Evolutionary conservation across 306 rosid genomes (phyloP).

Genomic region (Oemleria cerasiformis): DNA sequence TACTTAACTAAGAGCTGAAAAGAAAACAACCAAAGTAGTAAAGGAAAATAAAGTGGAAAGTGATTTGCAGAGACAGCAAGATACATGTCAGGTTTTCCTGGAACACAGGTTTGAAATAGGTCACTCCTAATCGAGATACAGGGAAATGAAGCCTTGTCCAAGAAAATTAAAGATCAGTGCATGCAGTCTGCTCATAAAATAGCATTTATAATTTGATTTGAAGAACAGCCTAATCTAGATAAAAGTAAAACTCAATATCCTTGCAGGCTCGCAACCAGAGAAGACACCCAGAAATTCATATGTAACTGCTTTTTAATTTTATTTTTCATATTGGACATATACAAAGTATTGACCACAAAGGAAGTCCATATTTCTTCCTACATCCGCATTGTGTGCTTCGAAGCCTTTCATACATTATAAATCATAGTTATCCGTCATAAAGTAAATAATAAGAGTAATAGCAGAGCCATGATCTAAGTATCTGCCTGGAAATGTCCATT

Average conservation of each 20-base stretch:
- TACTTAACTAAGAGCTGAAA: neutral
- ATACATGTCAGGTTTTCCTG: neutral
- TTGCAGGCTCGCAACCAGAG: neutral
- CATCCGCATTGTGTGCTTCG: neutral
- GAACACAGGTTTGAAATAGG: neutral
- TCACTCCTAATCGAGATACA: neutral
- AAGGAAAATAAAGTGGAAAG: neutral
- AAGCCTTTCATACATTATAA: neutral
- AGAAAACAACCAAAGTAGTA: neutral
- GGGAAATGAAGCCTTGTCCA: neutral
- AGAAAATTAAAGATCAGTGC: neutral
- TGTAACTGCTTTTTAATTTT: too few species aligned
- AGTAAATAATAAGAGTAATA: neutral
- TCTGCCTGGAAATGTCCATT: neutral
- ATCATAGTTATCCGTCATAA: neutral
- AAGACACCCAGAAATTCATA: neutral
- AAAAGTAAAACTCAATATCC: neutral
- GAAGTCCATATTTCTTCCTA: neutral
- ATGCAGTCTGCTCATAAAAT: neutral
- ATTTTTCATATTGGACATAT: too few species aligned
- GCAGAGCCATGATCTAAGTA: neutral
- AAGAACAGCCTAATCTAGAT: neutral
- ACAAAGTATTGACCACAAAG: neutral
- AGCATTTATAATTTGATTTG: neutral
- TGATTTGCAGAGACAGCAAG: conserved; percentile 2